Evolutionary conservation across 2,329 filamentous ascomycete species (phyloP).

Genomic region (Fusarium torulosum): DNA sequence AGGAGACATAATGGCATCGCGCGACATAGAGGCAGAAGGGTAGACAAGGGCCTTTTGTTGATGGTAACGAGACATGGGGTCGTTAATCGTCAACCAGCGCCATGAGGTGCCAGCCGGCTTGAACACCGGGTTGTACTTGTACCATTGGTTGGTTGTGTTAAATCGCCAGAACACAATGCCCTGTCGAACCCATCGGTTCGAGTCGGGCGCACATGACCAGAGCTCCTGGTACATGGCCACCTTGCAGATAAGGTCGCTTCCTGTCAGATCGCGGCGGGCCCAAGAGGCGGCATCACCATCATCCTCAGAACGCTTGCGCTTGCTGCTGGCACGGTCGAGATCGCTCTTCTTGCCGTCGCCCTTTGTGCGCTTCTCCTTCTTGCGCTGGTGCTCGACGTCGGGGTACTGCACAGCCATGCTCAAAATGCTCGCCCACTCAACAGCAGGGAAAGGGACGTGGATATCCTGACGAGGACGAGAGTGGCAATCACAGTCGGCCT

Average conservation of each 20-base stretch:
- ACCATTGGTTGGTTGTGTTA: slow-evolving; percentile 64
- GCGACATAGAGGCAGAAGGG: slow-evolving; percentile 51
- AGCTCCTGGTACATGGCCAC: slow-evolving; percentile 77
- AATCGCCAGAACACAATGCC: slow-evolving; percentile 75
- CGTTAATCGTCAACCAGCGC: slow-evolving; percentile 72
- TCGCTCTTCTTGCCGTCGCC: slow-evolving; percentile 53
- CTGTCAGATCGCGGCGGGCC: slow-evolving; percentile 58
- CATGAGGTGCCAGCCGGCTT: slow-evolving; percentile 68
- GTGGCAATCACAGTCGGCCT: slow-evolving; percentile 65
- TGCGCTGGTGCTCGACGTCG: slow-evolving; percentile 56
- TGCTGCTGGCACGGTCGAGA: slow-evolving; percentile 53
- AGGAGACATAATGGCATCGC: slow-evolving; percentile 66
- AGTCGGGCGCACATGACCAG: slow-evolving; percentile 66
- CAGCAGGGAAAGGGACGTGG: slow-evolving; percentile 68
- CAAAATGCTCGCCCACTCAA: slow-evolving; percentile 69
- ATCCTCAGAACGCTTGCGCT: slow-evolving; percentile 58
- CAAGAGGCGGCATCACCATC: slow-evolving; percentile 57
- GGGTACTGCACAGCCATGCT: slow-evolving; percentile 68
- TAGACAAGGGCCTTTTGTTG: slow-evolving; percentile 62
- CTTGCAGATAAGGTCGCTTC: slow-evolving; percentile 69
- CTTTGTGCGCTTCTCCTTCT: slow-evolving; percentile 55
- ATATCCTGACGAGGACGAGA: slow-evolving; percentile 62
- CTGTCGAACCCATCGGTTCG: slow-evolving; percentile 66
- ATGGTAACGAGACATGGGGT: slow-evolving; percentile 70
- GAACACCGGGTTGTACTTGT: slow-evolving; percentile 62